Evolutionary conservation across 305 asterid genomes (phyloP), one percentile per base, ranked within the genome.

Genomic region (Salvia sclarea): DNA sequence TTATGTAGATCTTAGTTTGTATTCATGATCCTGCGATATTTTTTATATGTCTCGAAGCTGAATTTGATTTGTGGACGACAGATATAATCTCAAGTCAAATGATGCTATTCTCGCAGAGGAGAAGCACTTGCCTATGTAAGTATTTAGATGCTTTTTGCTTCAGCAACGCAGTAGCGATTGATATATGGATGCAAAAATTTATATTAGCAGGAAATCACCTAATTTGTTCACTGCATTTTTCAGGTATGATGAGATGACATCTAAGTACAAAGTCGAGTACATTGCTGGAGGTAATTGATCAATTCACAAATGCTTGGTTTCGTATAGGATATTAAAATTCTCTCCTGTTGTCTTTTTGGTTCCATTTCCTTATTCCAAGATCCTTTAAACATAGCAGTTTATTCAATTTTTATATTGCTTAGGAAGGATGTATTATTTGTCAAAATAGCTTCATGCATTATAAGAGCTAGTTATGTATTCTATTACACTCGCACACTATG

Each of bases 61-160:
- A 55, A 48, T 43, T 53, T 7, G 37, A 20, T 47, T 56, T 0
- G 47, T 62, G 43, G 55, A 28, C 47, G 48, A 18, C 82, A 89
- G 96, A 64, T 89, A 82, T 66, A 84, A 71, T 40, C 61, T 89
- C 40, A 82, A 80, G 76, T 65, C 70, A 45, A 86, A 88, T 78
- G 72, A 89, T 83, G 92, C 94, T 16, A 86, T 86, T 66, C 88
- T 88, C 5, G 96, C 93, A 0, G 93, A 86, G 82, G 89, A 88
- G 17, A 88, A 86, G 72, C 96, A 88, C 84, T 61, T 85, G 81
- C 88, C 91, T 2, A 75, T 86, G 96, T 88, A 71, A 79, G 93
- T 74, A 14, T 1, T 43, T 45, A 3, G 41, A 31, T 40, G 10
- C 2, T 43, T 41, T 30, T 49, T 22, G 28, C 28, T 57, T 63